Evolutionary conservation across 495 filamentous ascomycete genomes (phyloP).

Genomic region (Talaromyces adpressus): DNA sequence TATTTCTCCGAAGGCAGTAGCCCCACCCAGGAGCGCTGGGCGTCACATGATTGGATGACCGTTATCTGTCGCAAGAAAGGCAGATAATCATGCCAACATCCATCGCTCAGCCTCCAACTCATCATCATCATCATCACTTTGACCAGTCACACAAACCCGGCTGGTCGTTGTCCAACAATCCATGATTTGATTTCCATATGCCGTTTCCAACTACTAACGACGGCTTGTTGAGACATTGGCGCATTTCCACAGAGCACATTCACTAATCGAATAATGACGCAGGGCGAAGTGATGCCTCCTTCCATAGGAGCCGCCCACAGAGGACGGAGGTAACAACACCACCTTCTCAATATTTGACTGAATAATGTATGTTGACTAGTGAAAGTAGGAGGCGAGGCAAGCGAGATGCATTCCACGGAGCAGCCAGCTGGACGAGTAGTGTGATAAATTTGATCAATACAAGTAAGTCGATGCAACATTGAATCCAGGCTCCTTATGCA

Average conservation of each 20-base stretch:
- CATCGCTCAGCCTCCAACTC: background rate
- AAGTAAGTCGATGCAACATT: conserved; percentile 48
- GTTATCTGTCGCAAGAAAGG: conserved; percentile 6
- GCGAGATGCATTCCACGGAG: conserved; percentile 48
- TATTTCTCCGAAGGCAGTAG: background rate
- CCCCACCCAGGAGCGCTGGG: background rate
- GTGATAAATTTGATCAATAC: conserved; percentile 95
- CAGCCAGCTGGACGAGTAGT: conserved; percentile 84
- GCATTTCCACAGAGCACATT: background rate
- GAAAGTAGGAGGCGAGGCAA: conserved; percentile 31
- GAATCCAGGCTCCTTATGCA: background rate
- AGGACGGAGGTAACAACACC: conserved; percentile 23
- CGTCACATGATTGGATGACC: background rate
- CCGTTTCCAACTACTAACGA: background rate
- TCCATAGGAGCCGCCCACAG: background rate
- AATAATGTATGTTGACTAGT: conserved; percentile 7
- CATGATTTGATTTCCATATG: background rate
- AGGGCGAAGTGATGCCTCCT: background rate
- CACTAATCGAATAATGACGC: background rate
- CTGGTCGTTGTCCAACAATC: background rate
- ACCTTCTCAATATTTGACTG: background rate
- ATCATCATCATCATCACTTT: background rate
- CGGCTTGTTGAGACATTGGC: conserved; percentile 2
- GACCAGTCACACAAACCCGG: background rate
- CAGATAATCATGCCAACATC: conserved; percentile 1